Evolutionary conservation across 2,329 filamentous ascomycete genomes (phyloP).

Genomic region (Ophiosphaerella korrae): DNA sequence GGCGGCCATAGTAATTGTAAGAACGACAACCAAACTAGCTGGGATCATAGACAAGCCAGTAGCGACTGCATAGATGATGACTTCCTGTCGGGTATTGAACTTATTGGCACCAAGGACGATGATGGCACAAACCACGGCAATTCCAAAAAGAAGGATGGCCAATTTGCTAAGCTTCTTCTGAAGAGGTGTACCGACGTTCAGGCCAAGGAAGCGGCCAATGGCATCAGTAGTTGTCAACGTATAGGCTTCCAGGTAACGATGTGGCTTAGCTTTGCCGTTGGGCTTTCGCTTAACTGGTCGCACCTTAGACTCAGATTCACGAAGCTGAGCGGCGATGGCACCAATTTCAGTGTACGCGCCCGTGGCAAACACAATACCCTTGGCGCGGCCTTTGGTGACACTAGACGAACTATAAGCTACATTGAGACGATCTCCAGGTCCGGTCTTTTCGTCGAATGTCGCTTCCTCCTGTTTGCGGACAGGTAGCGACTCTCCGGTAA

Average conservation of each 20-base stretch:
- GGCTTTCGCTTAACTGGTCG: conserved; percentile 51
- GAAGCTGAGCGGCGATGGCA: conserved; percentile 70
- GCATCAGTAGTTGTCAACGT: conserved; percentile 54
- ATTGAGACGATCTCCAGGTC: conserved; percentile 71
- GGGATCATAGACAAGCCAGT: conserved; percentile 48
- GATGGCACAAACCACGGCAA: conserved; percentile 46
- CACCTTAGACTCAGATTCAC: conserved; percentile 51
- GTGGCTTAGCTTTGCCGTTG: conserved; percentile 40
- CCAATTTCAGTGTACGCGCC: conserved; percentile 77
- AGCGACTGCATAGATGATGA: conserved; percentile 48
- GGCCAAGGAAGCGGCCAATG: conserved; percentile 46
- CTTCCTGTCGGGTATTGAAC: conserved; percentile 46
- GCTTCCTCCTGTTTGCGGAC: conserved; percentile 66
- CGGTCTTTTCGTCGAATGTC: conserved; percentile 58
- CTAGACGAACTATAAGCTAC: conserved; percentile 69
- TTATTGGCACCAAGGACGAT: conserved; percentile 49
- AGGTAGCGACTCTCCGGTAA: conserved; percentile 73
- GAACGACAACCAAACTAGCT: conserved; percentile 43
- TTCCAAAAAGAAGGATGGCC: conserved; percentile 42
- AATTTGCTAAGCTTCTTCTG: conserved; percentile 47
- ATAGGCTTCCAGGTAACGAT: conserved; percentile 56
- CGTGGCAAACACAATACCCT: conserved; percentile 69
- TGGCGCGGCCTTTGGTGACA: conserved; percentile 71
- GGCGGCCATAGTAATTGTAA: conserved; percentile 48
- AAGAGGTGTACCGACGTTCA: conserved; percentile 48